Conservation (phyloP, 2,329 filamentous ascomycete species). For the Raffaelea arxii region DNA sequence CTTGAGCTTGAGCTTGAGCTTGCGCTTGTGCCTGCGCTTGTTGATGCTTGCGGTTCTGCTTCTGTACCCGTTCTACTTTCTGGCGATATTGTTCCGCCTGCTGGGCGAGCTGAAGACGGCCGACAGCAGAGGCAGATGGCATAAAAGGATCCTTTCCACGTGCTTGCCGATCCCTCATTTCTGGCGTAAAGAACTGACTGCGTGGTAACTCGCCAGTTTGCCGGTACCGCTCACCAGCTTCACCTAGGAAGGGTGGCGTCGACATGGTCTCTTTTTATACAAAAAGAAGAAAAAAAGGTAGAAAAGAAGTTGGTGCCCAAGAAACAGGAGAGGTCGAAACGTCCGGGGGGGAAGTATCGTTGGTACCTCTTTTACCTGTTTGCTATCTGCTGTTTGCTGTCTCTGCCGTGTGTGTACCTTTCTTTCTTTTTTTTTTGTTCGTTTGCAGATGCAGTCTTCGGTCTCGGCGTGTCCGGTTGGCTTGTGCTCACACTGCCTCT, state of each 20-base stretch:
- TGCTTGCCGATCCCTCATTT: constrained; percentile 49
- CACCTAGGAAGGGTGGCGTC: too few relatives aligned
- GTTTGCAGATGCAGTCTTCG: not conserved
- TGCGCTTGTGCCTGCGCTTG: too few relatives aligned
- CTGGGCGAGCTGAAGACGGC: not conserved
- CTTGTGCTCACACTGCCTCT: not conserved
- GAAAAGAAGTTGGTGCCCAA: too few relatives aligned
- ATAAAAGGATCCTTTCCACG: constrained; percentile 42
- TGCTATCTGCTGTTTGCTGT: not conserved
- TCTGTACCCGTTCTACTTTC: not conserved
- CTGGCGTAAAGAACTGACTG: constrained; percentile 33
- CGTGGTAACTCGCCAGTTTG: too few relatives aligned
- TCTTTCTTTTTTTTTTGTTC: not conserved
- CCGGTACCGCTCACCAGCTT: too few relatives aligned
- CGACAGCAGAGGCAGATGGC: not conserved
- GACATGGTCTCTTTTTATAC: too few relatives aligned
- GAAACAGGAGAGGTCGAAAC: not conserved
- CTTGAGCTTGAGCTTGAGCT: too few relatives aligned
- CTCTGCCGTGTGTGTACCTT: not conserved
- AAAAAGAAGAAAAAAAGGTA: too few relatives aligned
- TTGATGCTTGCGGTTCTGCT: too few relatives aligned
- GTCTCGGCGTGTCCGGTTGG: not conserved
- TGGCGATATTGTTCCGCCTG: not conserved
- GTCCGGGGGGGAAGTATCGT: not conserved
- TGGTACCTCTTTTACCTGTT: not conserved